phyloP scores from a whole-genome alignment of 2,329 filamentous ascomycete species.

The Phaeosphaeriaceae sp. region DNA sequence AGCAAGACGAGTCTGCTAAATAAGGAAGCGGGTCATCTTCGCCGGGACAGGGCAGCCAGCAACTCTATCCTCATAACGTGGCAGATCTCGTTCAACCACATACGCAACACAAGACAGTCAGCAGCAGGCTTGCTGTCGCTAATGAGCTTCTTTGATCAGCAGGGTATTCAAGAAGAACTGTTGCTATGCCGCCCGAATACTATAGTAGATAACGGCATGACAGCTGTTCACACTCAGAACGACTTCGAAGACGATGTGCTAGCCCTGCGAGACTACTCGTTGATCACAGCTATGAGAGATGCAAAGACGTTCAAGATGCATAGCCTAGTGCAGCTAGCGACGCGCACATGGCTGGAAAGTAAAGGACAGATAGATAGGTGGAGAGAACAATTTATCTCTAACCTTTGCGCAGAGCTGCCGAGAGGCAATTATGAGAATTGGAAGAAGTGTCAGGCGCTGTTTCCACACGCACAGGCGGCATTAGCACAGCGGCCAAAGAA shows the following conservation, averaged over 20 bases:
- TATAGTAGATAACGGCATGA: slow-evolving; percentile 9
- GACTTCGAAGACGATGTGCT: slow-evolving; percentile 15
- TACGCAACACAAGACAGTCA: slow-evolving; percentile 29
- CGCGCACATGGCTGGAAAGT: slow-evolving; percentile 11
- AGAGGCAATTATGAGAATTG: slow-evolving; percentile 16
- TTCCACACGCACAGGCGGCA: slow-evolving; percentile 4
- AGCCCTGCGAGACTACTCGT: slow-evolving; percentile 16
- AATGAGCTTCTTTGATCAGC: slow-evolving; percentile 57
- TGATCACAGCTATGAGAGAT: slow-evolving; percentile 8
- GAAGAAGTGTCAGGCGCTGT: slow-evolving; percentile 10
- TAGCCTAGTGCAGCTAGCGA: slow-evolving; percentile 14
- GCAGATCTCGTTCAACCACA: slow-evolving; percentile 43
- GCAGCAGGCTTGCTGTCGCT: slow-evolving; percentile 54
- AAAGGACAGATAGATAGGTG: slow-evolving; percentile 7
- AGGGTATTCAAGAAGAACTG: slow-evolving; percentile 50
- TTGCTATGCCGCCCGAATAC: slow-evolving; percentile 30
- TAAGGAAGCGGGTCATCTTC: slow-evolving; percentile 35
- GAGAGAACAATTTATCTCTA: slow-evolving; percentile 11
- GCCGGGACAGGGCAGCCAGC: slow-evolving; percentile 39
- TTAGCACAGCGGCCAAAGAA: slow-evolving; percentile 6
- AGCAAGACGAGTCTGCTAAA: slow-evolving; percentile 26
- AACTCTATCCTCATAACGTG: slow-evolving; percentile 49
- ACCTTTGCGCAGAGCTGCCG: slow-evolving; percentile 10
- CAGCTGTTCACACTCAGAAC: too few relatives aligned
- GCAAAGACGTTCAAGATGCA: slow-evolving; percentile 2